Evolutionary conservation across 108 stramenopile species (phyloP), one percentile per base, ranked within the genome.

Genomic region (Skeletonema costatum): DNA sequence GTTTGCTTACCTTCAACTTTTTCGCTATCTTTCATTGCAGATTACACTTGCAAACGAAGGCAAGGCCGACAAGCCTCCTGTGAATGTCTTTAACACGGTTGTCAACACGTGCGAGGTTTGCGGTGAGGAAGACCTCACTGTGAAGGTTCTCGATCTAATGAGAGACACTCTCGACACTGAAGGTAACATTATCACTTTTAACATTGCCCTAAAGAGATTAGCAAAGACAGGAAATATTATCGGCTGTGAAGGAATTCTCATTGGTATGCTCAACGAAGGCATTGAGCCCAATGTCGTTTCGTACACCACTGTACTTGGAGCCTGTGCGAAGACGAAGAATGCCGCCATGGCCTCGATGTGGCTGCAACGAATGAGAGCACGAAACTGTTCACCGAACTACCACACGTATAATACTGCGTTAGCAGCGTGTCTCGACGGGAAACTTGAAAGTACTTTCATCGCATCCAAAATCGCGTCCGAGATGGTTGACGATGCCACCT

Each of bases 21-120:
- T 33, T 39, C 44, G 6, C 46, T 29, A 19, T 39, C 44, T 31
- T 5, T 60, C 14, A 16, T 56, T 64, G 21, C 66, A 92, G 91
- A 58, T 84, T 13, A 71, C 88, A 25, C 62, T 92, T 48, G 80
- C 79, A 13, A 64, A 90, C 39, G 80, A 89, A 58, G 86, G 85
- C 19, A 86, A 89, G 19, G 89, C 87, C 2, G 93, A 93, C 0
- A 91, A 90, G 64, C 95, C 95, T 25, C 88, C 90, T 21, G 80
- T 96, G 25, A 73, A 85, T 4, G 84, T 91, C 6, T 96, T 96
- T 84, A 96, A 96, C 67, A 89, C 91, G 12, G 90, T 92, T 48
- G 87, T 96, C 13, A 96, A 96, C 75, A 90, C 87, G 25, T 96
- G 95, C 63, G 95, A 96, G 73, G 85, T 96, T 58, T 96, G 95